Percentiles rank a stretch among this genome's conserved stretches.
Conservation (phyloP, 2,329 filamentous ascomycete genomes). For the Fusarium incarnatum region DNA sequence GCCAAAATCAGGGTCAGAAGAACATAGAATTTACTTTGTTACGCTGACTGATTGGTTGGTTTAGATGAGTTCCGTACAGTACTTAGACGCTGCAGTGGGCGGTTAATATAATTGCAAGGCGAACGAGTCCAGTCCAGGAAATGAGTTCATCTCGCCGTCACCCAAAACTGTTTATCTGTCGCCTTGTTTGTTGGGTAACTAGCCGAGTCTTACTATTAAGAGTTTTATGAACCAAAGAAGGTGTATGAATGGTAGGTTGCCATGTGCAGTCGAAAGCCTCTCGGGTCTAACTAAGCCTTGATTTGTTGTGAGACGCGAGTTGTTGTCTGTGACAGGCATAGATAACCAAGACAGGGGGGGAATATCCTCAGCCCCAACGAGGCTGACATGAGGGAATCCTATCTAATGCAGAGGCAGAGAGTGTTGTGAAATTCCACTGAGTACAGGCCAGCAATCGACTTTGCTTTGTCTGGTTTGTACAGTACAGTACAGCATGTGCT, state of each 20-base stretch:
- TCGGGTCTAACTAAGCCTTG: slow-evolving; percentile 18
- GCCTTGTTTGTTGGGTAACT: background rate
- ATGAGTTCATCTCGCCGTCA: slow-evolving; percentile 35
- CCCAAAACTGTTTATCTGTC: slow-evolving; percentile 3
- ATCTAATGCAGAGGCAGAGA: slow-evolving; percentile 7
- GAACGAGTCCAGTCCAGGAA: slow-evolving; percentile 22
- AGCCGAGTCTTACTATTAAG: background rate
- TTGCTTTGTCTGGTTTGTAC: background rate
- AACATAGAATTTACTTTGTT: background rate
- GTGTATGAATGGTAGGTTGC: slow-evolving; percentile 21
- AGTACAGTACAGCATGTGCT: background rate
- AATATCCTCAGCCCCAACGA: slow-evolving; percentile 32
- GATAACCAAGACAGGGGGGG: slow-evolving; percentile 19
- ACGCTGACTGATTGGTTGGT: background rate
- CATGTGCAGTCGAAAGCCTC: slow-evolving; percentile 20
- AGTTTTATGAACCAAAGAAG: background rate
- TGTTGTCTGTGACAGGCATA: slow-evolving; percentile 26
- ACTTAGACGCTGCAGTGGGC: slow-evolving; percentile 25
- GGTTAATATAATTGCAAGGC: slow-evolving; percentile 31
- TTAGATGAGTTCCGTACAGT: background rate
- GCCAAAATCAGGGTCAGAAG: slow-evolving; percentile 22
- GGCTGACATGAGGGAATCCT: slow-evolving; percentile 19
- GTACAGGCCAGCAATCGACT: background rate
- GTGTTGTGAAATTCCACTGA: background rate
- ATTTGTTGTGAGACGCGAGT: slow-evolving; percentile 22